Conservation (phyloP, 345 rosid species). For the Heritiera littoralis region DNA sequence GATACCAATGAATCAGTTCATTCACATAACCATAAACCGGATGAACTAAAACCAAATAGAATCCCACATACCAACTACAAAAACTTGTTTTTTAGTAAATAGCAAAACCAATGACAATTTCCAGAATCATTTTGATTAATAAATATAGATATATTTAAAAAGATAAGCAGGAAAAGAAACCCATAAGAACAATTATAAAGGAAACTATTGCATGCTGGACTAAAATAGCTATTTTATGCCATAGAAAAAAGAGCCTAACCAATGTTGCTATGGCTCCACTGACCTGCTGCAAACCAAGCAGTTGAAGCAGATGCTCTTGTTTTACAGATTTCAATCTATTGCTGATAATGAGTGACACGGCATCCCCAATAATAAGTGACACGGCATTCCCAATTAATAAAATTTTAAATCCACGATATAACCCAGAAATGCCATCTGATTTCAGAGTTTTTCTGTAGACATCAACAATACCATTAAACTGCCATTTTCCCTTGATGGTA, state of each 20-base stretch:
- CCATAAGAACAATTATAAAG: background rate
- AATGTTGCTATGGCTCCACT: background rate
- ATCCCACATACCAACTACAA: too few relatives aligned
- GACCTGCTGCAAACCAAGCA: background rate
- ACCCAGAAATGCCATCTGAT: constrained; percentile 70
- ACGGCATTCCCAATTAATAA: constrained; percentile 51
- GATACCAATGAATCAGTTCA: background rate
- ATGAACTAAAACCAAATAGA: too few relatives aligned
- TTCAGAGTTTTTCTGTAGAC: constrained; percentile 67
- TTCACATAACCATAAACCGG: too few relatives aligned
- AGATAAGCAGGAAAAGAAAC: too few relatives aligned
- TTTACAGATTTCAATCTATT: background rate
- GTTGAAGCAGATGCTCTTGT: background rate
- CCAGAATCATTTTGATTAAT: too few relatives aligned
- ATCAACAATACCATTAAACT: constrained; percentile 67
- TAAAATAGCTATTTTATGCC: too few relatives aligned
- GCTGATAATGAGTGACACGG: too few relatives aligned
- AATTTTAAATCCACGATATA: constrained; percentile 75
- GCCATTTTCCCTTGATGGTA: constrained; percentile 69
- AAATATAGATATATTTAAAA: too few relatives aligned
- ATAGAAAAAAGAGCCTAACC: background rate
- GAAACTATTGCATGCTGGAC: too few relatives aligned
- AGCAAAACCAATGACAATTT: too few relatives aligned
- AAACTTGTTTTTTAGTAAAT: too few relatives aligned
- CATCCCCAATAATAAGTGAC: too few relatives aligned